phyloP scores from a whole-genome alignment of 768 basidiomycete species.

The Hysterangium stoloniferum region DNA sequence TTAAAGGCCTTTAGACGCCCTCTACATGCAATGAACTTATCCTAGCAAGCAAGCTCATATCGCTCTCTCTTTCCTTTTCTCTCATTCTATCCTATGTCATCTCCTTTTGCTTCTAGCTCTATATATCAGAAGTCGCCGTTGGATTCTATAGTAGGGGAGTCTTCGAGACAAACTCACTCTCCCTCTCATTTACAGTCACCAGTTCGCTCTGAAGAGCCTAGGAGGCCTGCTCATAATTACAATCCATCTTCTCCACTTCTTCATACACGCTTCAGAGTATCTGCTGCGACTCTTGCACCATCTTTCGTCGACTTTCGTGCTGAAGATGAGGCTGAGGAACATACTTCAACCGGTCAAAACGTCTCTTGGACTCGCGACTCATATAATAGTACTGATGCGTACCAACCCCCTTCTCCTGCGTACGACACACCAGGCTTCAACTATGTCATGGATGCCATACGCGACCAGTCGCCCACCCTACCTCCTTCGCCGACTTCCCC shows the following conservation, averaged over 20 bases:
- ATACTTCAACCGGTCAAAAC: not conserved
- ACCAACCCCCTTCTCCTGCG: slow-evolving; percentile 20
- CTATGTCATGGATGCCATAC: slow-evolving; percentile 4
- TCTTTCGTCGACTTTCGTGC: slow-evolving; percentile 27
- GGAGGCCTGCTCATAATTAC: slow-evolving; percentile 1
- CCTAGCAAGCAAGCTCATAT: too few relatives aligned
- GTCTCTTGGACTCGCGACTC: slow-evolving; percentile 21
- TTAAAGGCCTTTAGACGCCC: too few relatives aligned
- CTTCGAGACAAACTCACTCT: slow-evolving; percentile 31
- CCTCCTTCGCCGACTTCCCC: slow-evolving; percentile 1
- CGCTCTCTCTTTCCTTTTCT: not conserved
- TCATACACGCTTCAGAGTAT: slow-evolving; percentile 40
- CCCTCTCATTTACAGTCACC: not conserved
- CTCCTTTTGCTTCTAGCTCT: not conserved
- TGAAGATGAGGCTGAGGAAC: slow-evolving; percentile 25
- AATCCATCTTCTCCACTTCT: slow-evolving; percentile 39
- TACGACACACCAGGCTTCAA: not conserved
- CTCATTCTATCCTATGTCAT: not conserved
- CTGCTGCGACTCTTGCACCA: slow-evolving; percentile 27
- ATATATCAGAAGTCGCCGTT: slow-evolving; percentile 46
- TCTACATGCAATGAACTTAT: too few relatives aligned
- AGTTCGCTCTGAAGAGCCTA: not conserved
- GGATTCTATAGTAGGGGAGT: slow-evolving; percentile 47
- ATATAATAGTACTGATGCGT: slow-evolving; percentile 28
- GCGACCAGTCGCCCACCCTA: not conserved